Percentiles rank a stretch among this genome's conserved stretches.
phyloP scores from a whole-genome alignment of 495 filamentous ascomycete genomes.

The Evernia prunastri region DNA sequence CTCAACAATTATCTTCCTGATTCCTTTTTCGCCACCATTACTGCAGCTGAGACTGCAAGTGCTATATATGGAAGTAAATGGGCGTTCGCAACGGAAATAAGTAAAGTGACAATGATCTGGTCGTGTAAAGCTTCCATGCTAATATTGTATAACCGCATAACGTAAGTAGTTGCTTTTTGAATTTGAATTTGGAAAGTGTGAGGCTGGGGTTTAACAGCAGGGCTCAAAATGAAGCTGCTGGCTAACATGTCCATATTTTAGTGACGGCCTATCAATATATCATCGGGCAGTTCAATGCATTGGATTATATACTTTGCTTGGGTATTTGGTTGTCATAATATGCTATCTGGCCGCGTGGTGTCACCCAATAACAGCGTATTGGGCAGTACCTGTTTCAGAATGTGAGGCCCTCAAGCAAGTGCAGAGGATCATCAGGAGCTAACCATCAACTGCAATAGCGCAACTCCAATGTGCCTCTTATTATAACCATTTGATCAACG shows the following conservation, averaged over 20 bases:
- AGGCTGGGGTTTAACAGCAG: neutral
- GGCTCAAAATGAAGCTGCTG: neutral
- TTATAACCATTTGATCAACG: constrained; percentile 53
- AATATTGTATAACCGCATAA: constrained; percentile 47
- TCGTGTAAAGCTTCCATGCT: constrained; percentile 47
- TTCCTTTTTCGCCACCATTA: constrained; percentile 38
- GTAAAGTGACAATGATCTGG: constrained; percentile 41
- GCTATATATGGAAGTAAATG: constrained; percentile 50
- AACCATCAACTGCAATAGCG: constrained; percentile 8
- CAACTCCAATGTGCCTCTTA: constrained; percentile 27
- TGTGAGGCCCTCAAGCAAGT: constrained; percentile 15
- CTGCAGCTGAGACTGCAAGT: constrained; percentile 37
- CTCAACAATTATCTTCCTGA: constrained; percentile 50
- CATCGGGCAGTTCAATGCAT: constrained; percentile 48
- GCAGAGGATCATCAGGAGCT: neutral
- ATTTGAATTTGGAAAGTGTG: neutral
- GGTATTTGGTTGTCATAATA: constrained; percentile 54
- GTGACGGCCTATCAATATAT: constrained; percentile 33
- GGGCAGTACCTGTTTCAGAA: constrained; percentile 42
- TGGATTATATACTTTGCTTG: constrained; percentile 45
- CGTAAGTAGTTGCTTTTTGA: constrained; percentile 30
- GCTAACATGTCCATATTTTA: constrained; percentile 8
- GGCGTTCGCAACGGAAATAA: constrained; percentile 45
- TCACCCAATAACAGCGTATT: constrained; percentile 54
- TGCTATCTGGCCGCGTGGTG: constrained; percentile 59